Evolutionary conservation across 129 eudicot species (phyloP).

Genomic region (Calendula officinalis): DNA sequence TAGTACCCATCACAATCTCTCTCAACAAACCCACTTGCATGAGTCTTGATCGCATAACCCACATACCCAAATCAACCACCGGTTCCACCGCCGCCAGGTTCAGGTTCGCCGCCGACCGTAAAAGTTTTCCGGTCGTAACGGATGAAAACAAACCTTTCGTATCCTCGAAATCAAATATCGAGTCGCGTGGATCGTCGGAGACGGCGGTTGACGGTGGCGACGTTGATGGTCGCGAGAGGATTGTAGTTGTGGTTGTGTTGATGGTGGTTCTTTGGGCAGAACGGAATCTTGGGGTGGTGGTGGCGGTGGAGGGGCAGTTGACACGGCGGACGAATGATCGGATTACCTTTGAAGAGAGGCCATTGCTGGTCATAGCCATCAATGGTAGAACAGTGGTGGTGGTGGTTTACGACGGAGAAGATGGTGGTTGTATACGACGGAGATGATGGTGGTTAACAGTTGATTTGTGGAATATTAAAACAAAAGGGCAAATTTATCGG

Average conservation of each 20-base stretch:
- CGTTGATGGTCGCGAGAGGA: constrained; percentile 21
- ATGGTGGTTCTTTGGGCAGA: constrained; percentile 34
- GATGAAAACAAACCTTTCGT: constrained; percentile 55
- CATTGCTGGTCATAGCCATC: constrained; percentile 47
- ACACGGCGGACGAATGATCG: constrained; percentile 30
- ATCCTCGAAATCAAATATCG: constrained; percentile 48
- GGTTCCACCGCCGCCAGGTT: constrained; percentile 58
- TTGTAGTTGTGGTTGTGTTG: constrained; percentile 20
- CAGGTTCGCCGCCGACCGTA: constrained; percentile 51
- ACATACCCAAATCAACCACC: constrained; percentile 69
- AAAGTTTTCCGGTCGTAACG: constrained; percentile 46
- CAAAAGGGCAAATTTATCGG: constrained; percentile 20
- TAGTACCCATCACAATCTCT: constrained; percentile 36
- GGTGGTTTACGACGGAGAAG: constrained; percentile 20
- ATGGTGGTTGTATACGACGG: background rate
- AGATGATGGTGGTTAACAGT: background rate
- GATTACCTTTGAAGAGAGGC: constrained; percentile 30
- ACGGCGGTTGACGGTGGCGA: constrained; percentile 8
- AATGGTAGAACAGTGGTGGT: constrained; percentile 15
- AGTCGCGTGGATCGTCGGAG: constrained; percentile 24
- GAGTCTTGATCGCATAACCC: constrained; percentile 69
- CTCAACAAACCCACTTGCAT: constrained; percentile 44
- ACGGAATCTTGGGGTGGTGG: constrained; percentile 32
- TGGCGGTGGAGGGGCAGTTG: constrained; percentile 18
- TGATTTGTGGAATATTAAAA: background rate